Base-by-base conservation (phyloP, 768 basidiomycete species). In the Amanita polypyramis region DNA sequence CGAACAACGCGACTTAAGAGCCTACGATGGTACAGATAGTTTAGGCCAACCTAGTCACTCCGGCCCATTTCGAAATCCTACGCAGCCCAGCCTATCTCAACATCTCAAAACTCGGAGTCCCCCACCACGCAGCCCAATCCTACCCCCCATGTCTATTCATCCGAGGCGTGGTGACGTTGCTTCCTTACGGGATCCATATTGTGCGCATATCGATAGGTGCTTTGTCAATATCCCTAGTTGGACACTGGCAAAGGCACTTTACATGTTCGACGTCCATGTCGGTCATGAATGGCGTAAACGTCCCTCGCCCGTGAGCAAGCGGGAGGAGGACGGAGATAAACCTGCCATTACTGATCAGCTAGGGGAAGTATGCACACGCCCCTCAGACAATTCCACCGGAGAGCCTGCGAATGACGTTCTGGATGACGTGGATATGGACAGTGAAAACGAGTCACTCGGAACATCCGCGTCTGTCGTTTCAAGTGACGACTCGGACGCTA, bases 191-290 rank as follows among this genome's bases (percentile, higher is more conserved):
- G 80, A 85, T 55, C 74, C 77, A 2, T 76, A 75, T 55, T 70
- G 70, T 42, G 69, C 65, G 51, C 65, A 75, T 43, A 67, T 80
- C 43, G 83, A 85, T 58, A 75, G 75, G 9, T 76, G 65, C 52
- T 81, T 84, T 54, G 70, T 70, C 50, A 65, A 60, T 29, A 66
- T 79, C 55, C 75, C 78, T 3, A 58, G 77, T 40, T 83, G 81
- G 76, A 84, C 82, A 15, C 76, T 85, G 56, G 63, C 69, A 37
- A 85, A 85, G 66, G 73, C 70, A 34, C 54, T 84, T n/a, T 85
- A 77, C 67, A 69, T 79, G 61, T 73, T 73, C 52, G 77, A 80
- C 52, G 59, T 85, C 56, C 74, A 76, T 38, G 60, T 39, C 35
- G 49, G 42, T n/a, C 33, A 15, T 15, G 48, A 49, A 34, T 42